phyloP scores from a whole-genome alignment of 371 early-diverging fungal species.

The Synchytrium microbalum region DNA sequence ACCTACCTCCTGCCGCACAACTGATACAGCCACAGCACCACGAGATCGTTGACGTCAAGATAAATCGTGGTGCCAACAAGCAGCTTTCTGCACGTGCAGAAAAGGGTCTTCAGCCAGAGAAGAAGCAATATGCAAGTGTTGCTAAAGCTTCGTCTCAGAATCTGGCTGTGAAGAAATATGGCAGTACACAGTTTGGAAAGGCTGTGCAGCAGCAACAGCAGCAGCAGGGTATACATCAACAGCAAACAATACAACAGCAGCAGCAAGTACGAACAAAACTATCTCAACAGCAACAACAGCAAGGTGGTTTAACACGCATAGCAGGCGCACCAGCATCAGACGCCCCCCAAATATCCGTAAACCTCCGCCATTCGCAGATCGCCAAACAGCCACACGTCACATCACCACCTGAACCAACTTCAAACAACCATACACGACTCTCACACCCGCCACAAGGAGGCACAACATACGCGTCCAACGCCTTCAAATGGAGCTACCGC shows the following conservation, averaged over 20 bases:
- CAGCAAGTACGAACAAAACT: neutral
- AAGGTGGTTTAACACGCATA: neutral
- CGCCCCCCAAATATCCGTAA: neutral
- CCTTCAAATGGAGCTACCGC: neutral
- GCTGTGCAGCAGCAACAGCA: neutral
- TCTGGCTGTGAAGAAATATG: neutral
- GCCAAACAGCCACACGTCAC: neutral
- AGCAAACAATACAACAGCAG: neutral
- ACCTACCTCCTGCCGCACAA: too few relatives aligned
- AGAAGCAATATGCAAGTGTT: neutral
- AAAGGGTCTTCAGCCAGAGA: neutral
- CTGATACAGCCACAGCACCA: conserved; percentile 1
- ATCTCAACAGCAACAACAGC: neutral
- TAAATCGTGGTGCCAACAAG: neutral
- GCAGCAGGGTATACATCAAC: neutral
- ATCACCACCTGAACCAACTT: neutral
- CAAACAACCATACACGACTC: too few relatives aligned
- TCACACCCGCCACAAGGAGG: too few relatives aligned
- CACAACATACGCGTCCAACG: too few relatives aligned
- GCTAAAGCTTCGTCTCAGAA: neutral
- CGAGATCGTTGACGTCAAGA: neutral
- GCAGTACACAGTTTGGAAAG: neutral
- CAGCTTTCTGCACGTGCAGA: neutral
- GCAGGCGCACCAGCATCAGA: neutral
- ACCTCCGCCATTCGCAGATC: neutral